Percentiles rank a stretch among this genome's conserved stretches.
Evolutionary conservation across 139 green algal genomes (phyloP).

Genomic region (Tetraselmis chui): DNA sequence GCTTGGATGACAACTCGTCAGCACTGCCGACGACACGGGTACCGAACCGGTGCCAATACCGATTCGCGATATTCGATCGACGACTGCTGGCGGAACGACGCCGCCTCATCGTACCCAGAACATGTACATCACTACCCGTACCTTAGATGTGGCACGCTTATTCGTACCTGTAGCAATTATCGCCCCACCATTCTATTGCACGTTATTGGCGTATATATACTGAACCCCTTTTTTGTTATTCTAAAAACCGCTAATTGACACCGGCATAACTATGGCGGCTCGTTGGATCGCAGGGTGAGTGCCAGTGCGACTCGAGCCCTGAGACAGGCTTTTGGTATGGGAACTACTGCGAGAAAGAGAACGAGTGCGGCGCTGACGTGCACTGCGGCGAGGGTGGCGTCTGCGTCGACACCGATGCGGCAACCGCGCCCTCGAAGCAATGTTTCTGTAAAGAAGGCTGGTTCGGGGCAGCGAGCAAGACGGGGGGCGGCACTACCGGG

Average conservation of each 20-base stretch:
- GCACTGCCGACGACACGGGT: no score
- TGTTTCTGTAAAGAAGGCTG: conserved; percentile 23
- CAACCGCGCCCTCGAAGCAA: conserved; percentile 14
- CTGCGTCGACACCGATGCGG: conserved; percentile 11
- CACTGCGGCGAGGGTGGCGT: conserved; percentile 17
- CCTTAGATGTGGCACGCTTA: no score
- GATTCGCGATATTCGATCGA: no score
- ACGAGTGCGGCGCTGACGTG: conserved; percentile 16
- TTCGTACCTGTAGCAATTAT: no score
- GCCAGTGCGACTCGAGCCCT: conserved; percentile 4
- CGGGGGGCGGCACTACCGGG: background rate
- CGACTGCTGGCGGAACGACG: no score
- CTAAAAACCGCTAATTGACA: background rate
- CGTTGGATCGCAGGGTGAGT: conserved; percentile 9
- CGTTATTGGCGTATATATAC: background rate
- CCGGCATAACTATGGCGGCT: no score
- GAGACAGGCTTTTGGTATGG: conserved; percentile 21
- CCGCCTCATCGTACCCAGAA: background rate
- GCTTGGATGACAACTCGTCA: no score
- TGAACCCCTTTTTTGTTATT: background rate
- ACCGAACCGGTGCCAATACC: no score
- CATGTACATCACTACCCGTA: background rate
- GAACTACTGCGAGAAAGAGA: conserved; percentile 22
- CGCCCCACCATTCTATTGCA: no score
- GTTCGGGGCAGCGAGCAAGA: conserved; percentile 12